These are phyloP conservation scores for Fagopyrum homotropicum DNA, from an alignment of 148 eudicot genomes.

Conservation along the genomic window DNA sequence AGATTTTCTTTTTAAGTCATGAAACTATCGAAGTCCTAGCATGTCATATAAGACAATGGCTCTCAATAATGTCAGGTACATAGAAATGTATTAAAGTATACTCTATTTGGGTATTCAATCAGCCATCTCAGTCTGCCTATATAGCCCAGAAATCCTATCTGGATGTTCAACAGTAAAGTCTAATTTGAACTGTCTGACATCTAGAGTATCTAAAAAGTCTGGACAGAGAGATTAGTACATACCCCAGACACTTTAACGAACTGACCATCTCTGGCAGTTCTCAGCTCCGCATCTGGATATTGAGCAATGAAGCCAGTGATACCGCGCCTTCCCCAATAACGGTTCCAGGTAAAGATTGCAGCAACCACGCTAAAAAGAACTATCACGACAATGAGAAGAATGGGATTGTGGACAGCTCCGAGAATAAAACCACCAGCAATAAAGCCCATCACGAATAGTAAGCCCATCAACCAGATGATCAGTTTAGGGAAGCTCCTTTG, in stretches of 20 bases:
- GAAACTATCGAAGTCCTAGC: background rate
- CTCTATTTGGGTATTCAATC: background rate
- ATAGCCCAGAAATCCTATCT: background rate
- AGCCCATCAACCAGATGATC: constrained; percentile 69
- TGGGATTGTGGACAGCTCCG: constrained; percentile 84
- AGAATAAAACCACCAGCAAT: constrained; percentile 91
- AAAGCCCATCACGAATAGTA: constrained; percentile 90
- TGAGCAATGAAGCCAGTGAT: constrained; percentile 49
- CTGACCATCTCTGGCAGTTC: constrained; percentile 88
- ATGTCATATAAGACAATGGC: background rate
- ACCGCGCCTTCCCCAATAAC: constrained; percentile 67
- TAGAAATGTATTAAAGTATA: background rate
- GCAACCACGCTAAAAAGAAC: constrained; percentile 63
- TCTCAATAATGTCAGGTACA: background rate
- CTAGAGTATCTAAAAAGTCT: background rate
- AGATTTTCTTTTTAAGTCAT: background rate
- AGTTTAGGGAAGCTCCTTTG: constrained; percentile 71
- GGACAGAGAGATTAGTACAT: constrained; percentile 21
- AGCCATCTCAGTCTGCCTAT: background rate
- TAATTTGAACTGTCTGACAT: background rate
- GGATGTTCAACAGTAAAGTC: background rate
- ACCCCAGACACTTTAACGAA: constrained; percentile 98
- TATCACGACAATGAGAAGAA: constrained; percentile 74
- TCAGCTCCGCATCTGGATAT: constrained; percentile 86
- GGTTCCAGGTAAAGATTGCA: constrained; percentile 74